Evolutionary conservation across 140 eudicot species (phyloP).

Genomic region (Senecio squalidus): DNA sequence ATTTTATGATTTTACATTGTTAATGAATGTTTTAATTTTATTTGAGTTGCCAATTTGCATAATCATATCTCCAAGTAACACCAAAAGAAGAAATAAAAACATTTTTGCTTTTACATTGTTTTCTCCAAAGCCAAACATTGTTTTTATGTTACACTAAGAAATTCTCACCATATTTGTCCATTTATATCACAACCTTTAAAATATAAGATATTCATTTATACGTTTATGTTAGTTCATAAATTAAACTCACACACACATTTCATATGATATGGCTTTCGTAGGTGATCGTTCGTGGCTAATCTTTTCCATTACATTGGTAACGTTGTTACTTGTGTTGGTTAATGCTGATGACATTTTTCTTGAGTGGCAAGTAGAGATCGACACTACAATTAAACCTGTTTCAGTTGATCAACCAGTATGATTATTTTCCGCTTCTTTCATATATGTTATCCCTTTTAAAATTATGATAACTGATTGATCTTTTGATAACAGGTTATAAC

Average conservation of each 20-base stretch:
- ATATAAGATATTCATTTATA: conserved; percentile 1
- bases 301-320: background rate
- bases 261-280: conserved; percentile 23
- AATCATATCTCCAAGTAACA: background rate
- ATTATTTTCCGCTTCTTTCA: background rate
- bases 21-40: too few species aligned
- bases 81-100: background rate
- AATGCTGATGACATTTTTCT: conserved; percentile 35
- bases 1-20: too few species aligned
- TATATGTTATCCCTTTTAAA: background rate
- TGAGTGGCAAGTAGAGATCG: conserved; percentile 55
- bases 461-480: background rate
- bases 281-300: conserved; percentile 7
- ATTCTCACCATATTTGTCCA: conserved; percentile 29
- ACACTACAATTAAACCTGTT: conserved; percentile 36
- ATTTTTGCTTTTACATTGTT: conserved; percentile 20
- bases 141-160: conserved; percentile 21
- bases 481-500: conserved; percentile 44
- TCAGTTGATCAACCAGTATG: conserved; percentile 52
- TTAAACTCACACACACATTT: background rate
- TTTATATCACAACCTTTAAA: background rate
- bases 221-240: conserved; percentile 11
- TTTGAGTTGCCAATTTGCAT: background rate
- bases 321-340: conserved; percentile 1
- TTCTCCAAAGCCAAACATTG: conserved; percentile 23